Percentiles rank a stretch among this genome's conserved stretches.
Evolutionary conservation across 139 green algal genomes (phyloP).

Genomic region (Zygnema circumcarinatum): DNA sequence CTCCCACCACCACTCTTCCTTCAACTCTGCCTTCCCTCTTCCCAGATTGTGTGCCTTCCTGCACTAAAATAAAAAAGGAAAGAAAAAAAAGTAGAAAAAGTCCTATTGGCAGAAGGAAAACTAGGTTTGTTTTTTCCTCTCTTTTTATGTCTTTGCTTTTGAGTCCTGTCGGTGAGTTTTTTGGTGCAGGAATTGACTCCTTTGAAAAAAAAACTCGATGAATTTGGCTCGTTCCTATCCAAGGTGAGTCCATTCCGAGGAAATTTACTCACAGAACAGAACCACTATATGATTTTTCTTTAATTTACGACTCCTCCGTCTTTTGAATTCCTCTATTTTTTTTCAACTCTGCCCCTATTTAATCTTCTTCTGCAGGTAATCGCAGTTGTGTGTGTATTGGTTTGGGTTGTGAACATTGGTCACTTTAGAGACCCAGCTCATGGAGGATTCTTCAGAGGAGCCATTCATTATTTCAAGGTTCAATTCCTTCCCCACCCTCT

Average conservation of each 20-base stretch:
- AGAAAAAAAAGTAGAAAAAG: too few species aligned
- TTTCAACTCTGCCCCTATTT: neutral
- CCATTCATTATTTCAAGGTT: constrained; percentile 73
- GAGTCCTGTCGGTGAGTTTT: too few species aligned
- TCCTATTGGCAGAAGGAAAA: too few species aligned
- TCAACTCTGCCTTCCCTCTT: too few species aligned
- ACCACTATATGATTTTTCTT: neutral
- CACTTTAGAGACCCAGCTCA: constrained; percentile 80
- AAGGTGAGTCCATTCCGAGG: too few species aligned
- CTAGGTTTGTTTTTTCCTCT: too few species aligned
- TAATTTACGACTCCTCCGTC: neutral
- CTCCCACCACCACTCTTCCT: too few species aligned
- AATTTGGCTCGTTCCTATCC: constrained; percentile 93
- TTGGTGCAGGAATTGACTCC: constrained; percentile 88
- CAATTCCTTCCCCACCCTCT: neutral
- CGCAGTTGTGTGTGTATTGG: constrained; percentile 89
- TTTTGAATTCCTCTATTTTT: neutral
- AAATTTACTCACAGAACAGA: neutral
- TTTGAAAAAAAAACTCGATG: constrained; percentile 96
- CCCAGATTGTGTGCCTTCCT: too few species aligned
- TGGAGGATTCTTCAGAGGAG: constrained; percentile 70
- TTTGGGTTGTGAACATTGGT: constrained; percentile 96
- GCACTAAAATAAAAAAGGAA: too few species aligned
- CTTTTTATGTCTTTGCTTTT: too few species aligned
- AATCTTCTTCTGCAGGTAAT: constrained; percentile 86